Evolutionary conservation across 805 yeast genomes (phyloP).

Genomic region (Saturnispora mendoncae): DNA sequence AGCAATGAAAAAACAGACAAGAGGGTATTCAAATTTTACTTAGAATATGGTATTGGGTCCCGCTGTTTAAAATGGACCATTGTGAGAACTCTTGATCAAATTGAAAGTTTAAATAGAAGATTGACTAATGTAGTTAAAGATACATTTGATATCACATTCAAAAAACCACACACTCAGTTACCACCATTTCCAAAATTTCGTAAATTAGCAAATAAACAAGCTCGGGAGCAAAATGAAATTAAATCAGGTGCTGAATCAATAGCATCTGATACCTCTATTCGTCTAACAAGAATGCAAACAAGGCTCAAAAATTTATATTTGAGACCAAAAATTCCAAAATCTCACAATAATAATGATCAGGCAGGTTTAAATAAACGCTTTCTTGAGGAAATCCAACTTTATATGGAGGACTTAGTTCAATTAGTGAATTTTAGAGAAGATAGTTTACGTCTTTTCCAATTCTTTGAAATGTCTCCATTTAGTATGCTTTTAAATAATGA

Average conservation of each 20-base stretch:
- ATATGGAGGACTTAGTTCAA: slow-evolving; percentile 53
- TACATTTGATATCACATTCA: slow-evolving; percentile 16
- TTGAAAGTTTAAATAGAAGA: slow-evolving; percentile 60
- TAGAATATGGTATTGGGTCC: slow-evolving; percentile 87
- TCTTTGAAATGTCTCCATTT: slow-evolving; percentile 83
- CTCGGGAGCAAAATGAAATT: not conserved
- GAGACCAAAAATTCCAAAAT: not conserved
- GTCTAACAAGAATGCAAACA: not conserved
- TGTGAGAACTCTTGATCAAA: slow-evolving; percentile 60
- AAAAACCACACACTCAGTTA: slow-evolving; percentile 12
- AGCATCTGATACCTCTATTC: not conserved
- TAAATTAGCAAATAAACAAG: not conserved
- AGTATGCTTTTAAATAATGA: slow-evolving; percentile 79
- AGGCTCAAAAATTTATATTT: not conserved
- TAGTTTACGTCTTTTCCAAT: slow-evolving; percentile 73
- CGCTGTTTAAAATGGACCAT: slow-evolving; percentile 75
- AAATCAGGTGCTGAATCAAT: not conserved
- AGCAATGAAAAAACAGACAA: slow-evolving; percentile 28
- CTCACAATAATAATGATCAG: not conserved
- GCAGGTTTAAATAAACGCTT: slow-evolving; percentile 25
- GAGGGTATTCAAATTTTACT: slow-evolving; percentile 50
- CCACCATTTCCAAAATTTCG: slow-evolving; percentile 3
- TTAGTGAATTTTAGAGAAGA: slow-evolving; percentile 66
- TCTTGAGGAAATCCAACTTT: slow-evolving; percentile 48
- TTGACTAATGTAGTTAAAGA: slow-evolving; percentile 28